Percentiles rank a stretch among this genome's conserved stretches.
Conservation (phyloP, 306 rosid genomes). For the Carpinus fangiana region DNA sequence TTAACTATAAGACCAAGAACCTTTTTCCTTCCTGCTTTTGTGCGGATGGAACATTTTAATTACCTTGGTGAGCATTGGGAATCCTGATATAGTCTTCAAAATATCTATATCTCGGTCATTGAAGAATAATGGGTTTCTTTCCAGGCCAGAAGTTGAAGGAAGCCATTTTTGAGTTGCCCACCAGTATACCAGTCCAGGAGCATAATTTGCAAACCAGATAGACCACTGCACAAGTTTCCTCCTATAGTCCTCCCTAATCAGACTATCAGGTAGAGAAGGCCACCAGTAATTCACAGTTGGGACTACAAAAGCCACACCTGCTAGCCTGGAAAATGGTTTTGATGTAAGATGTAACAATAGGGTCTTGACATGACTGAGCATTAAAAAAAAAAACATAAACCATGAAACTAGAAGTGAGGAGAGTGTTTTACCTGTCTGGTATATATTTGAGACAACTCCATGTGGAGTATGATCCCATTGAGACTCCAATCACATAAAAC, state of each 20-base stretch:
- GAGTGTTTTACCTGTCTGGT: constrained; percentile 67
- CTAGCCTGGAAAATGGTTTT: constrained; percentile 62
- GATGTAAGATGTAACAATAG: constrained; percentile 3
- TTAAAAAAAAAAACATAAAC: neutral
- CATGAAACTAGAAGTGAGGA: constrained; percentile 9
- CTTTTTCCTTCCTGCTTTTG: neutral
- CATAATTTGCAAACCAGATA: constrained; percentile 60
- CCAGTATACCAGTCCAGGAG: constrained; percentile 72
- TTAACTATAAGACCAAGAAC: neutral
- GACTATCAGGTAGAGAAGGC: constrained; percentile 74
- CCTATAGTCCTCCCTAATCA: constrained; percentile 70
- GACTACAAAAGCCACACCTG: constrained; percentile 78
- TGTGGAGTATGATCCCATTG: constrained; percentile 83
- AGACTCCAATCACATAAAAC: constrained; percentile 85
- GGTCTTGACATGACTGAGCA: neutral
- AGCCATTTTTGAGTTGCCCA: constrained; percentile 88
- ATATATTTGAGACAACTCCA: constrained; percentile 92
- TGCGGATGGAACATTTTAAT: constrained; percentile 20
- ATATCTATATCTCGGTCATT: constrained; percentile 74
- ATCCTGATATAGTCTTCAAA: constrained; percentile 66
- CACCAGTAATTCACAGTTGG: constrained; percentile 80
- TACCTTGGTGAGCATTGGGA: constrained; percentile 93
- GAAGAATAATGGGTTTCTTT: constrained; percentile 70
- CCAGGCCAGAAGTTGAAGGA: constrained; percentile 85
- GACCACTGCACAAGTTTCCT: constrained; percentile 50